phyloP scores from a whole-genome alignment of 2,329 filamentous ascomycete genomes.

The Tolypocladium nubicola region DNA sequence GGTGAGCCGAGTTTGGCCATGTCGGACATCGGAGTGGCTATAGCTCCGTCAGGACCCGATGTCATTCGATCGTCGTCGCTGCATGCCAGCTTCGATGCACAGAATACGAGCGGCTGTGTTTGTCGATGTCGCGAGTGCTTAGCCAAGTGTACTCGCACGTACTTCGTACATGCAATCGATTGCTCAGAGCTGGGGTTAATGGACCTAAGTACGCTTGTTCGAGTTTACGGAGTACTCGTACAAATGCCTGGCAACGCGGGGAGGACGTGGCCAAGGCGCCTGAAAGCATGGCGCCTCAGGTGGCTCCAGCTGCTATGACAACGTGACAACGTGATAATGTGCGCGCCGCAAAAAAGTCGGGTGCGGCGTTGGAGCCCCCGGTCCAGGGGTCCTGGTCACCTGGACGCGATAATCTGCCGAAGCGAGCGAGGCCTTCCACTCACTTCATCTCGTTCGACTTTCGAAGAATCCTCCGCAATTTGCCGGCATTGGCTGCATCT shows the following conservation, averaged over 20 bases:
- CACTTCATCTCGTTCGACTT: background rate
- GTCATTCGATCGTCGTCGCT: background rate
- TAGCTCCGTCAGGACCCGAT: background rate
- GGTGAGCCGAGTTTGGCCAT: background rate
- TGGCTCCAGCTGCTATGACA: conserved; percentile 3
- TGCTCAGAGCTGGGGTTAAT: too few species aligned
- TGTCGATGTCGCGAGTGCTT: too few species aligned
- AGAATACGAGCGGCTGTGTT: too few species aligned
- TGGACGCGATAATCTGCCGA: conserved; percentile 4
- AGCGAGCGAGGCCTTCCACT: background rate
- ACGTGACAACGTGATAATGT: conserved; percentile 1
- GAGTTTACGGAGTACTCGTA: background rate
- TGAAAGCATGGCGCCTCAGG: background rate
- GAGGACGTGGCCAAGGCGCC: background rate
- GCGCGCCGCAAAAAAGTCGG: background rate
- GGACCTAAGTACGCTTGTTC: too few species aligned
- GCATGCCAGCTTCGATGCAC: background rate
- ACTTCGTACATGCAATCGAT: background rate
- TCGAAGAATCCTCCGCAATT: background rate
- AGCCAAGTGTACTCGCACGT: too few species aligned
- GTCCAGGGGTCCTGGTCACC: conserved; percentile 1
- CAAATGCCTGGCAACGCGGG: background rate
- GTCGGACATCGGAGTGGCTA: background rate
- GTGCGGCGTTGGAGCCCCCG: background rate
- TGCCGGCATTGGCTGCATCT: background rate